phyloP scores from a whole-genome alignment of 306 rosid species.

The Acacia melanoxylon region DNA sequence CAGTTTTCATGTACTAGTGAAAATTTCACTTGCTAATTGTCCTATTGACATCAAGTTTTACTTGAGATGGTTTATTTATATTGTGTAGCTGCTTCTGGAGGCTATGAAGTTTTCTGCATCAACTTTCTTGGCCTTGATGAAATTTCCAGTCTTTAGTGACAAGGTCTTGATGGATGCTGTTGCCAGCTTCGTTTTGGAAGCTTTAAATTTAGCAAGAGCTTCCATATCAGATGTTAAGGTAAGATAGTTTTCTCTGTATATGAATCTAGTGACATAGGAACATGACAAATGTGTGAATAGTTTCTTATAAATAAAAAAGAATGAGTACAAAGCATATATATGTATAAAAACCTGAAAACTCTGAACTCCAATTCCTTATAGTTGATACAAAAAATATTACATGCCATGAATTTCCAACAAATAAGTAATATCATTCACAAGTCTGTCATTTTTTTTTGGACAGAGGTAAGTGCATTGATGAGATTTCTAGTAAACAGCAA shows the following conservation, averaged over 20 bases:
- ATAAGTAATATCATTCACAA: neutral
- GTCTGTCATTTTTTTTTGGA: neutral
- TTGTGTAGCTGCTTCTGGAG: constrained; percentile 75
- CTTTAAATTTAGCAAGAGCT: constrained; percentile 58
- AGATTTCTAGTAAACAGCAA: neutral
- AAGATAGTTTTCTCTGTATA: constrained; percentile 24
- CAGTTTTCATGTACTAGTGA: constrained; percentile 15
- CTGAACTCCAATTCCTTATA: neutral
- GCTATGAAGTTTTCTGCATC: constrained; percentile 63
- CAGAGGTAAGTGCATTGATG: neutral
- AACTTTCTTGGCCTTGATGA: constrained; percentile 57
- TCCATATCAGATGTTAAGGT: constrained; percentile 74
- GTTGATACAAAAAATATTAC: neutral
- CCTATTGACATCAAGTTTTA: constrained; percentile 25
- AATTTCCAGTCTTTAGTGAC: constrained; percentile 49
- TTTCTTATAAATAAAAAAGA: neutral
- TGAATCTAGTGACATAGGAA: neutral
- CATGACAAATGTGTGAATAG: neutral
- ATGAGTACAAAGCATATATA: neutral
- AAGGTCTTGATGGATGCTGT: constrained; percentile 40
- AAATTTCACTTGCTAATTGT: constrained; percentile 29
- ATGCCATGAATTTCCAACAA: neutral
- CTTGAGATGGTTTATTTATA: constrained; percentile 25
- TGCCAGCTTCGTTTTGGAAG: constrained; percentile 61
- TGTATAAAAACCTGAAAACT: neutral